Conservation (phyloP, 345 rosid species). For the Sisymbrium altissimum region DNA sequence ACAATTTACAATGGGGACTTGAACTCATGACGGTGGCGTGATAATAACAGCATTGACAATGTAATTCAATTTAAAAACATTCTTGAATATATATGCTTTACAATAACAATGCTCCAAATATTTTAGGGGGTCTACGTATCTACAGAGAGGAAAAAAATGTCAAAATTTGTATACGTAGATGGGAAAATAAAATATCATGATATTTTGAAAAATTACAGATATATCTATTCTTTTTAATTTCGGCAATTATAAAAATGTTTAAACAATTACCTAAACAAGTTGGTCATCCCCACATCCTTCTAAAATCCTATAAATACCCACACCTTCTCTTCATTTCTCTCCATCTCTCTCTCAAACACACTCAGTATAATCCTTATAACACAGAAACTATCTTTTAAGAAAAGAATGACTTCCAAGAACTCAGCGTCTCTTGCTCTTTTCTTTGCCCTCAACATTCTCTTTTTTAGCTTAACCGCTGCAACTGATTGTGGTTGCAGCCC, state of each 20-base stretch:
- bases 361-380: not conserved
- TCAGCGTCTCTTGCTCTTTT: constrained; percentile 30
- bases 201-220: not conserved
- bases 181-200: not conserved
- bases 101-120: not conserved
- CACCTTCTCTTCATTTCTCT: not conserved
- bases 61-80: not conserved
- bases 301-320: constrained; percentile 1
- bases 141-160: no score
- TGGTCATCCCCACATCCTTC: not conserved
- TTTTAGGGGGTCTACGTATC: not conserved
- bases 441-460: constrained; percentile 28
- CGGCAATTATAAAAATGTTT: not conserved
- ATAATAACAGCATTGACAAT: not conserved
- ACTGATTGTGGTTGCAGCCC: constrained; percentile 25
- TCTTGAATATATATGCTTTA: not conserved
- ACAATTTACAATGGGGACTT: not conserved
- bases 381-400: not conserved
- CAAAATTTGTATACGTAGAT: not conserved
- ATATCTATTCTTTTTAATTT: no score
- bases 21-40: not conserved
- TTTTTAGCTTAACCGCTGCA: constrained; percentile 26
- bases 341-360: constrained; percentile 8
- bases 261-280: not conserved
- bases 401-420: constrained; percentile 27